Base-by-base conservation (phyloP, 106 monocot genomes). In the Acorus gramineus region DNA sequence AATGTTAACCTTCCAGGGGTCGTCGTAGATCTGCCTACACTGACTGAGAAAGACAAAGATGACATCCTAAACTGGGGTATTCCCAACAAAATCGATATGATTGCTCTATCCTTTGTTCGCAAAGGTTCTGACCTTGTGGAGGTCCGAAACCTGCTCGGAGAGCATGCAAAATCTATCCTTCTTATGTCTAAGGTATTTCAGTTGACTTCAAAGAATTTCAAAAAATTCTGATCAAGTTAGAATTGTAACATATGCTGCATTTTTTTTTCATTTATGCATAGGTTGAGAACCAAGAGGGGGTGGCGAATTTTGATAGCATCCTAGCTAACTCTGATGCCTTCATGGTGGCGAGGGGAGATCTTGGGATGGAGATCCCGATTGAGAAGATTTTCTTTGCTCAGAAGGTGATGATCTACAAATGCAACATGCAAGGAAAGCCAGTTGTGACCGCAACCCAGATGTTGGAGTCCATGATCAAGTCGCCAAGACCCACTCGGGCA, bases 311-410 rank as follows among this genome's bases (percentile, higher is more conserved):
- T 66, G 80, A 84, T 64, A 80, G 80, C 28, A 89, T 89, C 60
- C 68, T 89, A 11, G 73, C 66, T 6, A 78, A 89, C 12, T 81
- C 89, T 3, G 89, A 89, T 75, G 84, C 89, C 46, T 82, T 85
- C 72, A 85, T 89, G 85, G 85, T 82, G 13, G 89, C 89, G 5
- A 10, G 89, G 51, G 89, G 89, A 50, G 89, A 89, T 57, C 46
- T 89, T 13, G 89, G 89, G 3, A 89, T 89, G 89, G 89, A 89
- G 59, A 89, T 89, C 52, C 85, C 89, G 3, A 84, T 89, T 14
- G 82, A 89, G 74, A 89, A 89, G 68, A 89, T 89, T 9, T 89
- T 89, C 66, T 79, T 75, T 54, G 89, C 84, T 0, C 80, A 84
- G 11, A 84, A 84, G 70, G 84, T 73, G 42, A 84, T 84, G 84